Percentiles rank a stretch among this genome's conserved stretches.
phyloP scores from a whole-genome alignment of 176 grass and related monocot genomes.

The Typha latifolia region DNA sequence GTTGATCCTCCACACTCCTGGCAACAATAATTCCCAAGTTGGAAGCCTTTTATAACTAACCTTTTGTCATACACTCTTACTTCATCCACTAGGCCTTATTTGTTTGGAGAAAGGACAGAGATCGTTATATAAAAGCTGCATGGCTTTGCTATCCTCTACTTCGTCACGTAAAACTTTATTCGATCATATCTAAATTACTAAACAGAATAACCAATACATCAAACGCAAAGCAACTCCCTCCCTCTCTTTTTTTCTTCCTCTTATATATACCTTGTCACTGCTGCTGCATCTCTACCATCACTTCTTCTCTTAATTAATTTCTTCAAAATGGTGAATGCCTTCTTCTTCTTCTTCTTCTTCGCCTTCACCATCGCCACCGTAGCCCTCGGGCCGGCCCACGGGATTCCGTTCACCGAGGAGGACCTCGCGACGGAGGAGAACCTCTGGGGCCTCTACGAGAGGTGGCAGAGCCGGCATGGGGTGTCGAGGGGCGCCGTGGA shows the following conservation, averaged over 20 bases:
- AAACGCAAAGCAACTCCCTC: background rate
- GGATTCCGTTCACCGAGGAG: slow-evolving; percentile 35
- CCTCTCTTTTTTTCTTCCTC: background rate
- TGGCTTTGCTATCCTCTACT: background rate
- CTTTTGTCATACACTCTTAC: no score
- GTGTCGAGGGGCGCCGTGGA: slow-evolving; percentile 1
- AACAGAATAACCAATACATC: no score
- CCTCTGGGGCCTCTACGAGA: slow-evolving; percentile 39
- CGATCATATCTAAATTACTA: no score
- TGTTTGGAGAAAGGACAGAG: background rate
- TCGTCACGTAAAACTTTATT: background rate
- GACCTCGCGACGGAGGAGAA: slow-evolving; percentile 56
- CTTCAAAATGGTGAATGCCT: no score
- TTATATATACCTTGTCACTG: background rate
- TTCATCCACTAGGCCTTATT: background rate
- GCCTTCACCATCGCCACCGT: background rate
- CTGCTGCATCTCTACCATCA: background rate
- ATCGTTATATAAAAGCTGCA: background rate
- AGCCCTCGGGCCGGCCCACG: background rate
- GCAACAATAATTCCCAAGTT: no score
- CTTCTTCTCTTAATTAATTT: background rate
- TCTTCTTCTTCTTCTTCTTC: background rate
- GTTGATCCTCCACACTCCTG: no score
- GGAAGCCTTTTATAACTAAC: no score
- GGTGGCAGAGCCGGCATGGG: slow-evolving; percentile 50